Evolutionary conservation across 768 basidiomycete species (phyloP), one percentile per base, ranked within the genome.

Genomic region (Tubosaeta sp.): DNA sequence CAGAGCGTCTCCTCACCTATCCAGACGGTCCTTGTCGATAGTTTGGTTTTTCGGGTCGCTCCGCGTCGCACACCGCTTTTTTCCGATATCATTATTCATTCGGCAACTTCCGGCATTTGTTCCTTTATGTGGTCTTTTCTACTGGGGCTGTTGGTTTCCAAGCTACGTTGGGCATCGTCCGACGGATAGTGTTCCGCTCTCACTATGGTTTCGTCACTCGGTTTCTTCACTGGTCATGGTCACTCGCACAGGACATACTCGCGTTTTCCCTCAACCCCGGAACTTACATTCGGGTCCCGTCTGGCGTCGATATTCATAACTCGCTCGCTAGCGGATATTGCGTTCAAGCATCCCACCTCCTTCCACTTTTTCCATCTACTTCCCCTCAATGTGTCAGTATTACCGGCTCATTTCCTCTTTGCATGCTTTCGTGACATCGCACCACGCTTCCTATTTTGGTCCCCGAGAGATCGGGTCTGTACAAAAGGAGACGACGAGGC

Each of bases 301-400:
- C 55, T 59, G 60, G 63, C 68, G 57, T 64, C 69, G 70, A 70
- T 72, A 76, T 76, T 76, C 72, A 75, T 77, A 69, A 71, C 70
- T 73, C 73, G 66, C 67, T 67, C 60, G 71, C 62, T 68, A 63
- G 59, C 56, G 58, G 67, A 34, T 51, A 49, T 36, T 48, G 13
- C 57, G 54, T 64, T 60, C 39, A 56, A 48, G 51, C 59, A 56
- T 58, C 57, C 48, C 49, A 46, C 53, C 57, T 45, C 58, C 58
- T 59, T 59, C 52, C 48, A 47, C 27, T 55, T 59, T 61, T 38
- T 59, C 47, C 59, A 44, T 60, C 54, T 60, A 57, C 63, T 58
- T 66, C 57, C 47, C 54, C 57, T 67, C 73, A 73, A 66, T 69
- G 73, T 74, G 68, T 69, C 73, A 74, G 60, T 74, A 74, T 67